Percentiles rank a stretch among this genome's conserved stretches.
These are phyloP conservation scores for Hypoxylon rickii DNA, from an alignment of 495 filamentous ascomycete genomes.

Conservation along the genomic window DNA sequence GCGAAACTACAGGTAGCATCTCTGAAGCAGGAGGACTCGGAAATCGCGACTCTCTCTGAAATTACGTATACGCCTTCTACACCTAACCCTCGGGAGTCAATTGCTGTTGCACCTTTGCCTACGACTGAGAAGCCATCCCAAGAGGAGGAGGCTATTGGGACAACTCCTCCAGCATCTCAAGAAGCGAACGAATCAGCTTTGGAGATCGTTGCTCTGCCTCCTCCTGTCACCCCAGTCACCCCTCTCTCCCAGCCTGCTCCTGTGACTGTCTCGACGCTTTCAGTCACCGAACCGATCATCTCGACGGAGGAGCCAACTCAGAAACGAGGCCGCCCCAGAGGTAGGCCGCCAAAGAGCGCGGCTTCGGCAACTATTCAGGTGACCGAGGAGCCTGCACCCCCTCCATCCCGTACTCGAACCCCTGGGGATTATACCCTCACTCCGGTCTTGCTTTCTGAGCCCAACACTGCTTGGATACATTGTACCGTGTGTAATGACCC, in stretches of 20 bases:
- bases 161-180: background rate
- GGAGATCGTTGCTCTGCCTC: constrained; percentile 1
- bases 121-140: constrained; percentile 9
- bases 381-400: constrained; percentile 18
- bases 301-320: constrained; percentile 5
- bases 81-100: constrained; percentile 22
- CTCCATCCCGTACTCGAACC: constrained; percentile 49
- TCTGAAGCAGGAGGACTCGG: constrained; percentile 40
- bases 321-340: constrained; percentile 26
- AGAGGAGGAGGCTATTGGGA: background rate
- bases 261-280: background rate
- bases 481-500: constrained; percentile 79
- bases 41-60: constrained; percentile 28
- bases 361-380: background rate
- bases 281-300: background rate
- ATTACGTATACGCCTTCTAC: constrained; percentile 31
- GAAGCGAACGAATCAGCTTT: constrained; percentile 10
- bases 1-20: constrained; percentile 28
- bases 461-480: constrained; percentile 79
- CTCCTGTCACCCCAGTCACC: background rate
- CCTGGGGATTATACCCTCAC: constrained; percentile 84
- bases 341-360: constrained; percentile 20
- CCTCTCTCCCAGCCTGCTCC: background rate
- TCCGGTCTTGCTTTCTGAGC: constrained; percentile 68
- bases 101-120: constrained; percentile 26